Percentiles rank a stretch among this genome's conserved stretches.
These are phyloP conservation scores for Xylaria sp. DNA, from an alignment of 2,329 filamentous ascomycete species.

Conservation along the genomic window DNA sequence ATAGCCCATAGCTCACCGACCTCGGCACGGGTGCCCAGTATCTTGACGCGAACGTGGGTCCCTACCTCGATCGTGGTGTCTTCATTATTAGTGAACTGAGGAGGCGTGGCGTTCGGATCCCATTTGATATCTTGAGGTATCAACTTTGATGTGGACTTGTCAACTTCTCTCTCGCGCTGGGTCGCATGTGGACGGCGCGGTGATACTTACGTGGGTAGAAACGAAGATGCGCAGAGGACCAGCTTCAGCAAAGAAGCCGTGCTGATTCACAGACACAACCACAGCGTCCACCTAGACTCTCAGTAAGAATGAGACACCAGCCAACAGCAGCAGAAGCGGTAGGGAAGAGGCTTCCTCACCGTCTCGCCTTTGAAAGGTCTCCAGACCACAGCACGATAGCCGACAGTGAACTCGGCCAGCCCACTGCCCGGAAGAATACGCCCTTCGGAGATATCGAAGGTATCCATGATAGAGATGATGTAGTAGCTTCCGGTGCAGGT, in stretches of 20 bases:
- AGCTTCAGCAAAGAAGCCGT: conserved; percentile 89
- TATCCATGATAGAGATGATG: conserved; percentile 97
- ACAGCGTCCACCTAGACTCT: conserved; percentile 84
- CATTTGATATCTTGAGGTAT: conserved; percentile 94
- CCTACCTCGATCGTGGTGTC: conserved; percentile 94
- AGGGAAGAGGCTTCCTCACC: conserved; percentile 64
- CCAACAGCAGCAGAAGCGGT: conserved; percentile 20
- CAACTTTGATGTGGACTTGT: conserved; percentile 65
- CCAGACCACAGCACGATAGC: conserved; percentile 97
- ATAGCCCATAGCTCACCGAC: conserved; percentile 97
- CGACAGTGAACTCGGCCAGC: conserved; percentile 92
- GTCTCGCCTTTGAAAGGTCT: conserved; percentile 98
- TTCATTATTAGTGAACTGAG: conserved; percentile 94
- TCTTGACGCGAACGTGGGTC: conserved; percentile 91
- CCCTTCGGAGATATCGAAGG: conserved; percentile 92
- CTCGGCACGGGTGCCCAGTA: conserved; percentile 92
- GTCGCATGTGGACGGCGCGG: conserved; percentile 15
- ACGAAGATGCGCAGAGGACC: conserved; percentile 84
- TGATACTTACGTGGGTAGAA: conserved; percentile 75
- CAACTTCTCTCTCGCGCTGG: conserved; percentile 36
- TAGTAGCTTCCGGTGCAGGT: conserved; percentile 96
- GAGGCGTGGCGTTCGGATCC: conserved; percentile 95
- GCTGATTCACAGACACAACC: conserved; percentile 88
- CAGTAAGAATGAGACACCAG: conserved; percentile 43
- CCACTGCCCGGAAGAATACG: conserved; percentile 92